phyloP scores from a whole-genome alignment of 2,329 filamentous ascomycete species.

The Ophiostoma montium region DNA sequence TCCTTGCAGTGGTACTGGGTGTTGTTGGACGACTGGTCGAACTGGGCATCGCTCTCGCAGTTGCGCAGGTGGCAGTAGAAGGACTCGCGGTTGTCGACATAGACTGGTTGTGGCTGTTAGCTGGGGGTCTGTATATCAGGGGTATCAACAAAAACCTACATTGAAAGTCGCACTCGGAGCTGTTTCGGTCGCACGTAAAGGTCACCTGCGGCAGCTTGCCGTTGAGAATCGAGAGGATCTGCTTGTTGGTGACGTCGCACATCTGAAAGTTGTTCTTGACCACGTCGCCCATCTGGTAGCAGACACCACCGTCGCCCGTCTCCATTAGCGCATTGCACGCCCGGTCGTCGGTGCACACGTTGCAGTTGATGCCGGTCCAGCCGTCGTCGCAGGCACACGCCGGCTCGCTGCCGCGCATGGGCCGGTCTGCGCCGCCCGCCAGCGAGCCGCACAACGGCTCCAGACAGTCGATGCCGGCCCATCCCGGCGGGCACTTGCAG shows the following conservation, averaged over 20 bases:
- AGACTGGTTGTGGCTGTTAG: slow-evolving; percentile 58
- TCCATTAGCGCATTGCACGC: slow-evolving; percentile 85
- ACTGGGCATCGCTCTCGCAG: slow-evolving; percentile 60
- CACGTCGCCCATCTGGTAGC: slow-evolving; percentile 80
- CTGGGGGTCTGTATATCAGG: no score
- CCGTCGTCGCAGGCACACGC: slow-evolving; percentile 80
- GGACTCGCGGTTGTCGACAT: slow-evolving; percentile 86
- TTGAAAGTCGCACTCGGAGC: slow-evolving; percentile 79
- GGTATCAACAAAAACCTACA: no score
- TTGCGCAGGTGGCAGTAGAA: slow-evolving; percentile 88
- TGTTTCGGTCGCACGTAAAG: slow-evolving; percentile 71
- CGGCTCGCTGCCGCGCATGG: slow-evolving; percentile 47
- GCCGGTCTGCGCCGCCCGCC: slow-evolving; percentile 63
- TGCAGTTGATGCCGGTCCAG: slow-evolving; percentile 97
- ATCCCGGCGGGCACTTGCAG: slow-evolving; percentile 83
- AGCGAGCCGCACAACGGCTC: slow-evolving; percentile 83
- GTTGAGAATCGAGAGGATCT: slow-evolving; percentile 78
- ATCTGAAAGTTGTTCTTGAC: slow-evolving; percentile 95
- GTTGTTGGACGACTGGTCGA: slow-evolving; percentile 56
- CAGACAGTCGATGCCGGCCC: slow-evolving; percentile 87
- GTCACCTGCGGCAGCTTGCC: slow-evolving; percentile 83
- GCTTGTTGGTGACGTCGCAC: slow-evolving; percentile 91
- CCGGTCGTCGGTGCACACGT: slow-evolving; percentile 71
- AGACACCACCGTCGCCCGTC: slow-evolving; percentile 66
- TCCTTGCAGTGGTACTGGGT: slow-evolving; percentile 77